Evolutionary conservation across 139 green algal genomes (phyloP).

Genomic region (Chlorella sp.): DNA sequence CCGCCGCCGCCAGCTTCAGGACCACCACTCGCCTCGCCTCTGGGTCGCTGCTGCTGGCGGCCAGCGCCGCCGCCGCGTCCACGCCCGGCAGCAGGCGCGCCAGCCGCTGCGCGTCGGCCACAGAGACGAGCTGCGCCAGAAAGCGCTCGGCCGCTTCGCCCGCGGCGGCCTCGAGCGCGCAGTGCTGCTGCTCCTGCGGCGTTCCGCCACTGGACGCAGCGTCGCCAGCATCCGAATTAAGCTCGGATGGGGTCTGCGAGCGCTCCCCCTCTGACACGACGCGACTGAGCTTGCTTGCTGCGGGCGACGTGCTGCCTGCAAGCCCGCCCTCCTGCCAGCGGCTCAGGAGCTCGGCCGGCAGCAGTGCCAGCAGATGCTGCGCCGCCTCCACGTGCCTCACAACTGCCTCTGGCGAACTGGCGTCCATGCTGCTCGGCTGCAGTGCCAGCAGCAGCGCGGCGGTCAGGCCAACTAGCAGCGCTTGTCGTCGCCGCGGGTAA

Average conservation of each 20-base stretch:
- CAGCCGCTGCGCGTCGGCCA: constrained; percentile 15
- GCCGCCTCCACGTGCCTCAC: not conserved
- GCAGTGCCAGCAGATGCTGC: too few relatives aligned
- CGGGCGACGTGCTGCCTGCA: not conserved
- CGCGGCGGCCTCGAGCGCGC: not conserved
- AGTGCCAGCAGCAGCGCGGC: not conserved
- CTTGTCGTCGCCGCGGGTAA: not conserved
- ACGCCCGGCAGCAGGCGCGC: constrained; percentile 18
- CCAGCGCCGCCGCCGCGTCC: constrained; percentile 9
- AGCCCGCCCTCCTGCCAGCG: not conserved
- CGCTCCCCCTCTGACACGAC: not conserved
- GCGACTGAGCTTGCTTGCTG: not conserved
- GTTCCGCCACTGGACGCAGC: constrained; percentile 2
- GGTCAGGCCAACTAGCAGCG: constrained; percentile 13
- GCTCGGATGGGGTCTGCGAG: not conserved
- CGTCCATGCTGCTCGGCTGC: not conserved
- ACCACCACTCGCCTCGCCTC: not conserved
- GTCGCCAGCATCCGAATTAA: not conserved
- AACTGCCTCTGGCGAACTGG: not conserved
- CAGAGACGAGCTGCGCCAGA: not conserved
- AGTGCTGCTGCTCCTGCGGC: not conserved
- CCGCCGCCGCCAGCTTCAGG: constrained; percentile 24
- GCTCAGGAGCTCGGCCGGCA: too few relatives aligned
- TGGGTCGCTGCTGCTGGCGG: not conserved
- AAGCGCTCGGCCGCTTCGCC: not conserved